A percentile compares a stretch with the other conserved stretches of the same genome.
phyloP scores from a whole-genome alignment of 306 rosid species.

The Cucurbita maxima region DNA sequence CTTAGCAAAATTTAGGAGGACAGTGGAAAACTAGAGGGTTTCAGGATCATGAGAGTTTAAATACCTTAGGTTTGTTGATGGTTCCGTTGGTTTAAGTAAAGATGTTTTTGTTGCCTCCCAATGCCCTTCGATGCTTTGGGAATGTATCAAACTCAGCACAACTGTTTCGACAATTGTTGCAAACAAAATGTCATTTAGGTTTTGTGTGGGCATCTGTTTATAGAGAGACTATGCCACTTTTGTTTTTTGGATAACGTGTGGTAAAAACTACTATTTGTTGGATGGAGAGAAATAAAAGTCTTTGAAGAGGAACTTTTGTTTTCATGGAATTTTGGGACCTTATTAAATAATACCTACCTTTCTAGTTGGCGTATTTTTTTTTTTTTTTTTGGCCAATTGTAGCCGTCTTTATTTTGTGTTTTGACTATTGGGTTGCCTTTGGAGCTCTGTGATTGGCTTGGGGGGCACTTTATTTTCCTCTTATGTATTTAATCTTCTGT shows the following conservation, averaged over 20 bases:
- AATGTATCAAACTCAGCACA: background rate
- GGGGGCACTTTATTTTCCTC: background rate
- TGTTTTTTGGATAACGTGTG: background rate
- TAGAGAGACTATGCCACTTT: background rate
- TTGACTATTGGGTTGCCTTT: background rate
- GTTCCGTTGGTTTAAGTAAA: background rate
- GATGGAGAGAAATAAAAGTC: background rate
- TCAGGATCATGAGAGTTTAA: background rate
- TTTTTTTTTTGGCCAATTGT: background rate
- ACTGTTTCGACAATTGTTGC: background rate
- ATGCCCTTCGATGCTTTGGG: background rate
- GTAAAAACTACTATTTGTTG: background rate
- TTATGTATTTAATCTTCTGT: background rate
- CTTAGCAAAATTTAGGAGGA: background rate
- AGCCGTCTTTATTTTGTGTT: background rate
- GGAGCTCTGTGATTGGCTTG: background rate
- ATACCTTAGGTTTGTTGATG: background rate
- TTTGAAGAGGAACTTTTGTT: background rate
- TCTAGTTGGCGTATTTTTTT: background rate
- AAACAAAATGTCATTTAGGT: background rate
- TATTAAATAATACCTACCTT: background rate
- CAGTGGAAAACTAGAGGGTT: background rate
- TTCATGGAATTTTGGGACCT: background rate
- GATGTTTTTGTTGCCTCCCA: background rate
- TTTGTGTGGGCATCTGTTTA: background rate